phyloP scores from a whole-genome alignment of 2,329 filamentous ascomycete species.

The Dothistroma septosporum region DNA sequence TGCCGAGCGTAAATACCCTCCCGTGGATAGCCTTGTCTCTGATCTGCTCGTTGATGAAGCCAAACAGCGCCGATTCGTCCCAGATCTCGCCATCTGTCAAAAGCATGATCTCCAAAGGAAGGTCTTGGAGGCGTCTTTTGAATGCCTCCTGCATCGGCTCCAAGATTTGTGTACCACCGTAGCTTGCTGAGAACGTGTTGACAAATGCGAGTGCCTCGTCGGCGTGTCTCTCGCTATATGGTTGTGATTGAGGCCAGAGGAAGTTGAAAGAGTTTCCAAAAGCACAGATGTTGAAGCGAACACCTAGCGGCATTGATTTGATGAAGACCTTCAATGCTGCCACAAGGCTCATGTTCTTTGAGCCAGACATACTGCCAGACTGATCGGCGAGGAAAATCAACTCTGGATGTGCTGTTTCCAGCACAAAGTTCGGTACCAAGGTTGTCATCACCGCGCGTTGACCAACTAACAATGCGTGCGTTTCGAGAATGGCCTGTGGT shows the following conservation, averaged over 20 bases:
- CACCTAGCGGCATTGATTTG: slow-evolving; percentile 60
- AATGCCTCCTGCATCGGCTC: slow-evolving; percentile 47
- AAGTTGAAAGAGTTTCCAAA: slow-evolving; percentile 53
- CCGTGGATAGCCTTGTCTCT: slow-evolving; percentile 41
- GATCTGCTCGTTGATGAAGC: slow-evolving; percentile 45
- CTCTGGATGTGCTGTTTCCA: slow-evolving; percentile 56
- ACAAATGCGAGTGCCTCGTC: slow-evolving; percentile 44
- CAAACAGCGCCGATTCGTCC: slow-evolving; percentile 47
- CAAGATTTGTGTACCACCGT: slow-evolving; percentile 54
- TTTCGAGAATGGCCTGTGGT: slow-evolving; percentile 64
- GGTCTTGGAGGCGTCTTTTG: slow-evolving; percentile 42
- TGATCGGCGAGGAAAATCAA: slow-evolving; percentile 70
- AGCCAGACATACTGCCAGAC: slow-evolving; percentile 59
- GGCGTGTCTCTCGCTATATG: slow-evolving; percentile 46
- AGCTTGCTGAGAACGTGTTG: slow-evolving; percentile 42
- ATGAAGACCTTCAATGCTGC: slow-evolving; percentile 60
- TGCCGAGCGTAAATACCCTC: slow-evolving; percentile 56
- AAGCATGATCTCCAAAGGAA: slow-evolving; percentile 52
- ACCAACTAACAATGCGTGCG: slow-evolving; percentile 56
- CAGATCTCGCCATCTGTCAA: slow-evolving; percentile 56
- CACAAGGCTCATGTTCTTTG: slow-evolving; percentile 52
- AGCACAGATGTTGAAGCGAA: slow-evolving; percentile 67
- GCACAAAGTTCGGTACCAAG: slow-evolving; percentile 64
- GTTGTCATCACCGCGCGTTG: slow-evolving; percentile 67
- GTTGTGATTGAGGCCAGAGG: slow-evolving; percentile 47